Evolutionary conservation across 2,329 filamentous ascomycete species (phyloP).

Genomic region (Aspergillus ochraceus): DNA sequence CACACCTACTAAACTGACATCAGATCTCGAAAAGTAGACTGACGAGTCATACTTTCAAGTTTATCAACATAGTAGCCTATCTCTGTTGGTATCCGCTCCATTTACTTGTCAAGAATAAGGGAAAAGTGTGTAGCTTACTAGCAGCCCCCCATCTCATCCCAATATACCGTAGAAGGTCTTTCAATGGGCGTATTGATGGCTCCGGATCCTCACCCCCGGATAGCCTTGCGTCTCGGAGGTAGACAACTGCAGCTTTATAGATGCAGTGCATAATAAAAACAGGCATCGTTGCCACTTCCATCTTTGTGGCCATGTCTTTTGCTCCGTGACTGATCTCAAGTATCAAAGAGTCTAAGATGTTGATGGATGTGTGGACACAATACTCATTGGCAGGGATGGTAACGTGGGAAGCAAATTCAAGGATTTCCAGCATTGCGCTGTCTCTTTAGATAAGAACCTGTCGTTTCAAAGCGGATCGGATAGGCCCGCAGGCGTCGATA

Average conservation of each 20-base stretch:
- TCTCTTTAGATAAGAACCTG: not conserved
- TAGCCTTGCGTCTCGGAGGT: not conserved
- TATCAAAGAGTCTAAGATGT: not conserved
- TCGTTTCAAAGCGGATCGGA: too few species aligned
- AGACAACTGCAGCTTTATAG: not conserved
- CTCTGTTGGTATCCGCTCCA: too few species aligned
- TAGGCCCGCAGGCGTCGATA: not conserved
- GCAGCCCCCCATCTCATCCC: not conserved
- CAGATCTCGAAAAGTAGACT: too few species aligned
- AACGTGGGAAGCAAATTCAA: not conserved
- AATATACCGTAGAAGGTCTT: not conserved
- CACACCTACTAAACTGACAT: too few species aligned
- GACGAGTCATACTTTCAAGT: too few species aligned
- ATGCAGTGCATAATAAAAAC: not conserved
- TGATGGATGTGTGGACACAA: not conserved
- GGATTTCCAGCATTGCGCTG: not conserved
- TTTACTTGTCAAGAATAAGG: too few species aligned
- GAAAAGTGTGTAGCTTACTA: not conserved
- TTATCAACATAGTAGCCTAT: too few species aligned
- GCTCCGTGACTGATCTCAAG: not conserved
- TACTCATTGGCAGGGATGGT: not conserved
- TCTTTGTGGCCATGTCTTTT: not conserved
- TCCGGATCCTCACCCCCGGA: not conserved
- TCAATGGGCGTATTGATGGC: not conserved
- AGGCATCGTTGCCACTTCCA: not conserved